Percentiles rank a stretch among this genome's conserved stretches.
Conservation (phyloP, 306 rosid species). For the Prinsepia uniflora region DNA sequence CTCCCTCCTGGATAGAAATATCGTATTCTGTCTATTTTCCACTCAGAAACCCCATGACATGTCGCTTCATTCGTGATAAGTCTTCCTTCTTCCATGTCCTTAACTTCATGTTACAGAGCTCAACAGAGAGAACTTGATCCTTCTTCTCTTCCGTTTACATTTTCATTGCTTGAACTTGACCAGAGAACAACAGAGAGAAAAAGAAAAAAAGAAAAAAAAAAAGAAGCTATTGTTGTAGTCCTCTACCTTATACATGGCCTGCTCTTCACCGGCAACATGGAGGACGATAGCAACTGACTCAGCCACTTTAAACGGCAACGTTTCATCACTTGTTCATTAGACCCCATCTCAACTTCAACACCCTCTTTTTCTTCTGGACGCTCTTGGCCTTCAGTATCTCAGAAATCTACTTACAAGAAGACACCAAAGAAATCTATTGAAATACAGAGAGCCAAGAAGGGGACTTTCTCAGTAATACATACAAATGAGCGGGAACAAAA, state of each 20-base stretch:
- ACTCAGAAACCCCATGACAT: not conserved
- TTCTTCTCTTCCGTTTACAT: not conserved
- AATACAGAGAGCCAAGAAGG: conserved; percentile 7
- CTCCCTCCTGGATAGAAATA: not conserved
- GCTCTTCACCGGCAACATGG: conserved; percentile 12
- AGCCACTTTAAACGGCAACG: not conserved
- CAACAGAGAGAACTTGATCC: not conserved
- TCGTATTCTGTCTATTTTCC: not conserved
- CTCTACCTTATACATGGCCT: conserved; percentile 21
- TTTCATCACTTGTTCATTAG: conserved; percentile 13
- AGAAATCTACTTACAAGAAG: conserved; percentile 8
- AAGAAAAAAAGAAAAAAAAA: no score
- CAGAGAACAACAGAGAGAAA: not conserved
- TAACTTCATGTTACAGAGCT: not conserved
- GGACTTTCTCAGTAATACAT: conserved; percentile 1
- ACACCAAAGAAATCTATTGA: conserved; percentile 11
- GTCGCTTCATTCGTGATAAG: not conserved
- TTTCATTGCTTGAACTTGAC: not conserved
- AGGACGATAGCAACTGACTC: conserved; percentile 9
- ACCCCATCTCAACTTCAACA: conserved; percentile 15
- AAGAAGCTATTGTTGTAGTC: not conserved
- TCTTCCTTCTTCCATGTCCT: conserved; percentile 5
- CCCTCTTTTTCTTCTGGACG: conserved; percentile 2
- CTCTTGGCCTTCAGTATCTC: conserved; percentile 12
- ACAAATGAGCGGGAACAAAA: not conserved